Conservation (phyloP, 2,329 filamentous ascomycete species). For the Talaromyces atroroseus region DNA sequence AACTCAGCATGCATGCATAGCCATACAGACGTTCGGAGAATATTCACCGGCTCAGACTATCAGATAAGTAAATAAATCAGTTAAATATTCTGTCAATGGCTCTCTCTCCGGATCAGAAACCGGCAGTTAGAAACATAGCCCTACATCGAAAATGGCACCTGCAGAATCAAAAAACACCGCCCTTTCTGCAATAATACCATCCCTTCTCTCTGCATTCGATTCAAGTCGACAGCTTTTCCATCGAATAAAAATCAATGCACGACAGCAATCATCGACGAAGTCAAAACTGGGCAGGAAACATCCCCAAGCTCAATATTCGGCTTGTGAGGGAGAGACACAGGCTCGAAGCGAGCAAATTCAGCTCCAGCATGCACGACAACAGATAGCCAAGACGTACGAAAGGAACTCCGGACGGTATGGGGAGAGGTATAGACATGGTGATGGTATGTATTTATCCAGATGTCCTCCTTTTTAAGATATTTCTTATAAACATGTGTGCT, state of each 20-base stretch:
- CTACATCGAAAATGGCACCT: neutral
- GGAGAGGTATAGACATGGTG: slow-evolving; percentile 8
- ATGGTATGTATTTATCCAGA: neutral
- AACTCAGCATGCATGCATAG: neutral
- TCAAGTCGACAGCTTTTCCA: slow-evolving; percentile 6
- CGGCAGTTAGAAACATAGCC: neutral
- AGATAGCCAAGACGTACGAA: slow-evolving; percentile 4
- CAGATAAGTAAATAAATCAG: neutral
- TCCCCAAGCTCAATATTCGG: neutral
- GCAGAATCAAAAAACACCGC: neutral
- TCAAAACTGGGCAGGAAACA: neutral
- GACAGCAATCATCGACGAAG: slow-evolving; percentile 19
- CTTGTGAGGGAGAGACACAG: neutral
- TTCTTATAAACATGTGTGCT: neutral
- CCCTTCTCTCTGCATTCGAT: slow-evolving; percentile 6
- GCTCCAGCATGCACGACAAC: neutral
- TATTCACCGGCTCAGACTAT: too few species aligned
- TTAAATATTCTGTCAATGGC: neutral
- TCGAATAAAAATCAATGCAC: slow-evolving; percentile 4
- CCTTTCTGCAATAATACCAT: slow-evolving; percentile 2
- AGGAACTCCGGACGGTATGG: slow-evolving; percentile 5
- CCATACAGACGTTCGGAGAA: too few species aligned
- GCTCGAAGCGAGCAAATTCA: neutral
- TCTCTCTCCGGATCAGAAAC: neutral
- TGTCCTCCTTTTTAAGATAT: neutral